Conservation (phyloP, 495 filamentous ascomycete genomes). For the Aspergillus indologenus region DNA sequence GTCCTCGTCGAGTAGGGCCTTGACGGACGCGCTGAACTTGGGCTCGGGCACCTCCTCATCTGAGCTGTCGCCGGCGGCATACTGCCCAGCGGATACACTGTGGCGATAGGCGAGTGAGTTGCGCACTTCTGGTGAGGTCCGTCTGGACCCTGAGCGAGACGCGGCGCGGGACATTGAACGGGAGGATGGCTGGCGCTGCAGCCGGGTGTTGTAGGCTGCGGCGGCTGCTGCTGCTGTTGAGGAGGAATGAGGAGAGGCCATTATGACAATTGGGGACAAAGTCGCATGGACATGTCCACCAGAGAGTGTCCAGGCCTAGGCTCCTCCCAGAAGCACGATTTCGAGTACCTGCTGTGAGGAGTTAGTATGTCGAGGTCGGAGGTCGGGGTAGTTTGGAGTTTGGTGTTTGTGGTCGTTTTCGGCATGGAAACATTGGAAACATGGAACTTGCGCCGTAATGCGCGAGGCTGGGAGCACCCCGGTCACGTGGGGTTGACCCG, state of each 20-base stretch:
- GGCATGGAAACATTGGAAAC: conserved; percentile 13
- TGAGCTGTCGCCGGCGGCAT: conserved; percentile 62
- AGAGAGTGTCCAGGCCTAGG: neutral
- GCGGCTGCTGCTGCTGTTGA: conserved; percentile 23
- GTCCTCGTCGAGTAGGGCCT: conserved; percentile 68
- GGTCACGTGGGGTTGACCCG: conserved; percentile 18
- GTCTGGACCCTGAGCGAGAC: conserved; percentile 41
- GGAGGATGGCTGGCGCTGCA: conserved; percentile 33
- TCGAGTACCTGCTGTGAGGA: conserved; percentile 2
- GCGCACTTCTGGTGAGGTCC: conserved; percentile 37
- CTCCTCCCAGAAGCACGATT: neutral
- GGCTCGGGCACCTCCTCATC: conserved; percentile 72
- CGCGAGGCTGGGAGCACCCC: conserved; percentile 21
- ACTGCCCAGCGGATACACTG: conserved; percentile 28
- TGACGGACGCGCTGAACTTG: conserved; percentile 76
- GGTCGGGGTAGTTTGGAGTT: conserved; percentile 12
- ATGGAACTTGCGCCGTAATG: conserved; percentile 11
- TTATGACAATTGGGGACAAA: conserved; percentile 23
- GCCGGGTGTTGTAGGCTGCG: conserved; percentile 19
- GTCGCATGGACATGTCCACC: conserved; percentile 20
- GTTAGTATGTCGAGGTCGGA: conserved; percentile 1
- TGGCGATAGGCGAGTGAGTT: conserved; percentile 19
- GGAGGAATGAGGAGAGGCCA: conserved; percentile 40
- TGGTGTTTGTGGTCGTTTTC: conserved; percentile 19
- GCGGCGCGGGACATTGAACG: conserved; percentile 43